Base-by-base conservation (phyloP, 129 eudicot species). In the Artemisia annua region DNA sequence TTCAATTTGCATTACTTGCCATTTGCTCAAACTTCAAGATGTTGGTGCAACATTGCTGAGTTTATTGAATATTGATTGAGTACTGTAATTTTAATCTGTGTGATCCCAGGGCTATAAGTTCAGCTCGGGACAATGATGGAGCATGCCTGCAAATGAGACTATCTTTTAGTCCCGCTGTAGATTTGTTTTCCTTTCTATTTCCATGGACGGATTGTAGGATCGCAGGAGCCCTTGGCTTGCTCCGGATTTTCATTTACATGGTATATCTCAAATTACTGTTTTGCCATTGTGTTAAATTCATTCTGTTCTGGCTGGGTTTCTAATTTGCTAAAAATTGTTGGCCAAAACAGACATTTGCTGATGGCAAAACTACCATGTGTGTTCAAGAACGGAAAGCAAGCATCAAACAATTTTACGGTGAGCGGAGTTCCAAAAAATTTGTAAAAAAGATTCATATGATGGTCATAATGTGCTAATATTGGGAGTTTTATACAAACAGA, bases 141-240 rank as follows among this genome's bases (percentile, higher is more conserved):
- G 93, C 89, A 1, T 71, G 85, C 68, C 77, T 87, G n/a, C 93
- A 87, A 52, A 79, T 87, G 89, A 79, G 87, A 76, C 69, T 87
- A 54, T 82, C 89, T 64, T 87, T 70, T 49, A 80, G 89, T 65
- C 93, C 89, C 19, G 87, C 83, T 62, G 87, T 87, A 2, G 79
- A 80, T 51, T 59, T 87, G 59, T 71, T 87, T 51, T 83, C 83
- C 16, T 87, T 79, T 69, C 80, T 87, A 44, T 81, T 84, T 59
- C 89, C 87, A 3, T 87, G 89, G 87, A 71, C 78, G 30, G 87
- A 85, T 77, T 87, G 87, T 75, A 80, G 82, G 43, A 71, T 87
- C 24, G 89, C 87, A 18, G 87, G 93, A 19, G 73, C 87, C 52
- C 75, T 87, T 39, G 89, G 93, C 19, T 68, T 87, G 67, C 84